Evolutionary conservation across 192 early-diverging fungal species (phyloP).

Genomic region (Umbelopsis ramanniana): DNA sequence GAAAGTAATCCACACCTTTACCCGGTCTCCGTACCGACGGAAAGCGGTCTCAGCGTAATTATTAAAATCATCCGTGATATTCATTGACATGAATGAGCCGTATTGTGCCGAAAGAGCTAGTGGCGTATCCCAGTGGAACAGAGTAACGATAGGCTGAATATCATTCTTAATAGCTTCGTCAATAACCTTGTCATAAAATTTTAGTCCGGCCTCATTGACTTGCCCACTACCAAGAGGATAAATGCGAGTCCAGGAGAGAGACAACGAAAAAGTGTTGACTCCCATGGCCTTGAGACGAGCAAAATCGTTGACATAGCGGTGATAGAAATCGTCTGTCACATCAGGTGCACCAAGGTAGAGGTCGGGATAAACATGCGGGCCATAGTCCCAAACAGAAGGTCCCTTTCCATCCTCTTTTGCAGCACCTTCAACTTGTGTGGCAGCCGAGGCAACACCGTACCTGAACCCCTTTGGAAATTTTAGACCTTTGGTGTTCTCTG

Average conservation of each 20-base stretch:
- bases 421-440: conserved; percentile 54
- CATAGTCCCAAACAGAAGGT: conserved; percentile 48
- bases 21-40: conserved; percentile 3
- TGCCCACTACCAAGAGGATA: conserved; percentile 36
- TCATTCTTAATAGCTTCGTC: conserved; percentile 16
- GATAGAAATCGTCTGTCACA: conserved; percentile 46
- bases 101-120: conserved; percentile 14
- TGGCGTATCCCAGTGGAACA: conserved; percentile 14
- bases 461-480: conserved; percentile 21
- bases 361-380: conserved; percentile 32
- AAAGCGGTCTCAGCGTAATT: neutral
- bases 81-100: neutral
- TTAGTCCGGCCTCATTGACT: conserved; percentile 10
- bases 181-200: conserved; percentile 15
- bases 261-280: conserved; percentile 47
- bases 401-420: conserved; percentile 50
- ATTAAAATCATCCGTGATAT: conserved; percentile 5
- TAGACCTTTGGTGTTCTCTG: neutral
- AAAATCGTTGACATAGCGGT: conserved; percentile 41
- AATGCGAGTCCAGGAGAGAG: conserved; percentile 53
- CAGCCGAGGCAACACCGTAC: conserved; percentile 39
- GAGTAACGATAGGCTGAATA: conserved; percentile 2
- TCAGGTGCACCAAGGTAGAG: conserved; percentile 37
- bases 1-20: conserved; percentile 9
- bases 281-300: conserved; percentile 37